Base-by-base conservation (phyloP, 805 yeast species). In the Jamesozyma jinghongensis region DNA sequence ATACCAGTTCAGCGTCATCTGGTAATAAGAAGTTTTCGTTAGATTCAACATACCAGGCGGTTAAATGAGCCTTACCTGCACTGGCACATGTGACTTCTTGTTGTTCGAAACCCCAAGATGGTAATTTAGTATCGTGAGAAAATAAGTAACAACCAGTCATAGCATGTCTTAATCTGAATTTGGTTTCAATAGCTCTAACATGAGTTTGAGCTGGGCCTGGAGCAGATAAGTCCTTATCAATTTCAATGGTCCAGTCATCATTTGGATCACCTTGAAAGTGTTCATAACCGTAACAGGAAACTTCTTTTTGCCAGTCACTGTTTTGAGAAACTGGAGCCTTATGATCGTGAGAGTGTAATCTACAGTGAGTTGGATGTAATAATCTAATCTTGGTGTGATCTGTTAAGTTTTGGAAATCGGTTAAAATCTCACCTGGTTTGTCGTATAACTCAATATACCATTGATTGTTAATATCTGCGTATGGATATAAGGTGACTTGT, bases 261-360 rank as follows among this genome's bases (percentile, higher is more conserved):
- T 84, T 84, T 43, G 87, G 82, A 64, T 84, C 94, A 63, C 94
- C 94, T 19, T 53, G 75, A 52, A 84, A 84, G 12, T 83, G 86
- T 39, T 77, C 80, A 52, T 57, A 81, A 20, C 94, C 94, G 56
- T 84, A 84, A 63, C 81, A 71, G 5, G 86, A 73, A 18, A 72
- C 85, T 67, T 84, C 94, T 62, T 81, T 81, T 66, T 81, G 88
- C 92, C 92, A 84, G 53, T 84, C 94, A 40, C 59, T 49, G 38
- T 62, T 62, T 57, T 76, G 81, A 45, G 81, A 68, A 18, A 82
- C 85, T n/a, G 90, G 85, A 19, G 90, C 79, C 62, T 84, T 81
- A 51, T 81, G 81, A 56, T 84, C 92, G 58, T 84, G 94, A n/a
- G 92, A 79, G 62, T 84, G 94, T 57, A 84, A 70, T 69, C 92